Conservation (phyloP, 2,329 filamentous ascomycete genomes). For the Apiospora saccharicola region DNA sequence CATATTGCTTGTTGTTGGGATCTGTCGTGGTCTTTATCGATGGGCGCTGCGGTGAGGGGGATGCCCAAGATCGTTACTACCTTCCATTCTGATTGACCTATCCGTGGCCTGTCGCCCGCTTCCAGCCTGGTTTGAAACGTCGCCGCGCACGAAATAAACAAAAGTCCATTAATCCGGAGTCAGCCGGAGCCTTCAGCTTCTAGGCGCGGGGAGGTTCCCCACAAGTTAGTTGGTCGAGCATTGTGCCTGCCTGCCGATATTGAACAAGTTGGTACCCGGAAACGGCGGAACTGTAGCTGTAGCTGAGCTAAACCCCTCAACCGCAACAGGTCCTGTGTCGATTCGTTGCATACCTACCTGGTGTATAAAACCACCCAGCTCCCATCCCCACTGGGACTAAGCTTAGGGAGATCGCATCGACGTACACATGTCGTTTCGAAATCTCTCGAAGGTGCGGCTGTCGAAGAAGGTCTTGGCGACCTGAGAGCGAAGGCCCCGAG, state of each 20-base stretch:
- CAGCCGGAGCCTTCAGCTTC: not conserved
- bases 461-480: not conserved
- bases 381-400: not conserved
- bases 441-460: not conserved
- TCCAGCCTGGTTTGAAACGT: not conserved
- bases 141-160: not conserved
- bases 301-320: not conserved
- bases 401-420: not conserved
- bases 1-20: not conserved
- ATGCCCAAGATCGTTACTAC: not conserved
- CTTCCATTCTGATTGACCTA: not conserved
- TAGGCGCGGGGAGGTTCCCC: not conserved
- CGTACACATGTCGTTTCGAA: not conserved
- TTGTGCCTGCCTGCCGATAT: not conserved
- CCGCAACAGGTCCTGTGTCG: no score
- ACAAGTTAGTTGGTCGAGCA: not conserved
- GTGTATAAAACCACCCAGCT: no score
- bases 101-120: not conserved
- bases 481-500: not conserved
- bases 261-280: not conserved
- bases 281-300: not conserved
- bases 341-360: not conserved
- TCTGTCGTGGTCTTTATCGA: not conserved
- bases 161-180: not conserved
- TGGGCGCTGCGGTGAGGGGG: no score